Base-by-base conservation (phyloP, 2,329 filamentous ascomycete species). In the Penicillium sclerotigenum region DNA sequence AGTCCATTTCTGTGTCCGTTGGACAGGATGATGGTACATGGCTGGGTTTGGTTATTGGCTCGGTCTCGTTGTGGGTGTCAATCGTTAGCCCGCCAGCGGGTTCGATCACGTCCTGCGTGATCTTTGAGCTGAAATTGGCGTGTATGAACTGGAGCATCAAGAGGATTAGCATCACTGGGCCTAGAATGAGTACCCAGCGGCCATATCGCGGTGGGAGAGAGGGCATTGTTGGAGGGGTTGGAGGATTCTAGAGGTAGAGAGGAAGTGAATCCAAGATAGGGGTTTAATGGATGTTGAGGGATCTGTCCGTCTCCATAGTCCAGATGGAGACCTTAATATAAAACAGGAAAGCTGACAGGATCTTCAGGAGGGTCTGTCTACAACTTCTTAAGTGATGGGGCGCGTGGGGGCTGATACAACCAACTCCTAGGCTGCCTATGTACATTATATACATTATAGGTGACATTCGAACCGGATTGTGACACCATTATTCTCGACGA, bases 1-100 rank as follows among this genome's bases (percentile, higher is more conserved):
- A 76, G 7, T 81, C 74, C 31, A 80, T 71, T 14, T 75, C 77
- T 7, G 75, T 69, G 3, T 75, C 63, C 14, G 65, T 56, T 14
- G 67, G 71, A 46, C 73, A 75, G 31, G 59, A 36, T 34, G 47
- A 31, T 16, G 60, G 54, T 22, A 59, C 37, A 50, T 52, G 46
- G 11, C 42, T 24, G 33, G 34, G 14, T 47, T 41, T 24, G 20
- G 26, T 47, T 37, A 11, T 28, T 28, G 24, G 10, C 5, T 42
- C 40, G 38, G 47, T 48, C 20, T 52, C 41, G 26, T 57, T 51
- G 22, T 14, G 31, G n/a, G 26, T 31, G 16, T 48, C 38, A 24
- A 52, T 37, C 9, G 33, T 52, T 14, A 56, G 4, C 14, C 47
- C 53, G 14, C 29, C n/a, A 16, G 47, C 46, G 18, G 52, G 41